Evolutionary conservation across 2,329 filamentous ascomycete species (phyloP).

Genomic region (Boeremia exigua): DNA sequence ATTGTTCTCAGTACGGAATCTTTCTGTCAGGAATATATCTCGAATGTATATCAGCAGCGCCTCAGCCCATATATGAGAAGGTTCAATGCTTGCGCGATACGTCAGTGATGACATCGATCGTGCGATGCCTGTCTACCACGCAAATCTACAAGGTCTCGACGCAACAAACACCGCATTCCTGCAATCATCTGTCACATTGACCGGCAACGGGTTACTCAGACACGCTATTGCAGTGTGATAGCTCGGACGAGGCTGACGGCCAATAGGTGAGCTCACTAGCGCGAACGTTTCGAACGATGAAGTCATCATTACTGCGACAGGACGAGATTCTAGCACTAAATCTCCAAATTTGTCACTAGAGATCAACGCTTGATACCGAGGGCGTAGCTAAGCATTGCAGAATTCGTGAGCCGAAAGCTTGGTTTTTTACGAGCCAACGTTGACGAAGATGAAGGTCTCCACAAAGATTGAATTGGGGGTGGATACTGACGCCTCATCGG

Average conservation of each 20-base stretch:
- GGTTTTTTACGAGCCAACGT: neutral
- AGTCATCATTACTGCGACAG: slow-evolving; percentile 7
- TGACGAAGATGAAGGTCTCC: neutral
- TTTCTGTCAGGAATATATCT: neutral
- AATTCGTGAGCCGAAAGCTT: slow-evolving; percentile 10
- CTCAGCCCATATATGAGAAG: neutral
- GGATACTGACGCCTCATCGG: neutral
- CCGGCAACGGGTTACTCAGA: neutral
- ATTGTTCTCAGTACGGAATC: neutral
- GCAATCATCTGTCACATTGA: neutral
- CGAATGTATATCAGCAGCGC: neutral
- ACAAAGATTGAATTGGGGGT: neutral
- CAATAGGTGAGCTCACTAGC: slow-evolving; percentile 3
- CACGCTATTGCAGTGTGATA: neutral
- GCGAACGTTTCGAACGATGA: neutral
- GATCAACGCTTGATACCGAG: neutral
- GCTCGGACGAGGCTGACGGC: neutral
- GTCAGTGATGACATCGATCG: slow-evolving; percentile 14
- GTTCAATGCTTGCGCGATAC: neutral
- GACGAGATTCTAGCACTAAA: neutral
- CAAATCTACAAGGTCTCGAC: slow-evolving; percentile 3
- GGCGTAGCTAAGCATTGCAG: slow-evolving; percentile 13
- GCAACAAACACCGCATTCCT: neutral
- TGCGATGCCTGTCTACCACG: neutral
- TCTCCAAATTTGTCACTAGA: neutral